phyloP scores from a whole-genome alignment of 768 basidiomycete species.

The Lactarius sanguifluus region DNA sequence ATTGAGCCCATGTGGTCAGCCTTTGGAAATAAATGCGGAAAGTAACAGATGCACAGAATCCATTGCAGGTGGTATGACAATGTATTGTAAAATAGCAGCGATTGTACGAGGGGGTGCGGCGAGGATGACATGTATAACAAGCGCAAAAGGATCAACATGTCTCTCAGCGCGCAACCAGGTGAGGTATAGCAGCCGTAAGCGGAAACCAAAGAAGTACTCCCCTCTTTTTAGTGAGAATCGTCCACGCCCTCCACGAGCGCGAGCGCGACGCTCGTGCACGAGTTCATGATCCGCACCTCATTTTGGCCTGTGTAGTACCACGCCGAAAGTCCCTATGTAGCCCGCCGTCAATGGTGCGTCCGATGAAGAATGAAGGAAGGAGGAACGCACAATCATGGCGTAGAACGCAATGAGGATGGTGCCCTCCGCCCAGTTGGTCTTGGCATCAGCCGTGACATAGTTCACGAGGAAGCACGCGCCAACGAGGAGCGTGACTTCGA shows the following conservation, averaged over 20 bases:
- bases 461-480: conserved; percentile 76
- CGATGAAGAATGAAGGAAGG: background rate
- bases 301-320: conserved; percentile 68
- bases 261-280: conserved; percentile 42
- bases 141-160: background rate
- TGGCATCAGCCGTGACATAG: conserved; percentile 74
- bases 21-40: background rate
- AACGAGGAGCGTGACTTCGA: conserved; percentile 63
- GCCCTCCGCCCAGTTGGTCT: conserved; percentile 81
- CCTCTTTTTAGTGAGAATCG: too few species aligned
- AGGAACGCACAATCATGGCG: conserved; percentile 55
- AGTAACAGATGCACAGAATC: background rate
- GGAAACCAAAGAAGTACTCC: too few species aligned
- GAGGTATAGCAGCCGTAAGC: background rate
- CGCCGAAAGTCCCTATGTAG: conserved; percentile 51
- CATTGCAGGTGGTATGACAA: background rate
- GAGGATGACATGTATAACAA: background rate
- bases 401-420: conserved; percentile 68
- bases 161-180: background rate
- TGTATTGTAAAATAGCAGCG: too few species aligned
- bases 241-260: conserved; percentile 34
- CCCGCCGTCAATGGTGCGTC: background rate
- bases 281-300: conserved; percentile 45
- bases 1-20: too few species aligned
- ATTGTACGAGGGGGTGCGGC: background rate